Evolutionary conservation across 140 eudicot genomes (phyloP).

Genomic region (Flaveria floridana): DNA sequence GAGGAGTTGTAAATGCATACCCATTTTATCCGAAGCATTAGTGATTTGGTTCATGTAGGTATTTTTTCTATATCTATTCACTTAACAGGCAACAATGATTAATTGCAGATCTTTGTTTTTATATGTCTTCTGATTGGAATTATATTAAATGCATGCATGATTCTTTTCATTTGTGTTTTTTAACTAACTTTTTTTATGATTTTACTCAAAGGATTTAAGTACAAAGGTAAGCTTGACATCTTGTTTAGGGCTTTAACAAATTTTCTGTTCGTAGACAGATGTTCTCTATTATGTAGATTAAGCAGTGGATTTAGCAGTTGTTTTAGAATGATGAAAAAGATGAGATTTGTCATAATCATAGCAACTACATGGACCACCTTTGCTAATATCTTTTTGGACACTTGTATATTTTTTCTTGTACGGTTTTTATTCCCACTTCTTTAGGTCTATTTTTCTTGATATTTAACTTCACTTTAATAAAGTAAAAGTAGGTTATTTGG

Average conservation of each 20-base stretch:
- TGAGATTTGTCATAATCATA: background rate
- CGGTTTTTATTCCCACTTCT: background rate
- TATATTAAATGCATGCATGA: background rate
- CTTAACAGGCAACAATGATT: background rate
- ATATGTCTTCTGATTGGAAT: background rate
- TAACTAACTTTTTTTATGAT: background rate
- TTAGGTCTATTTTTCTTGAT: background rate
- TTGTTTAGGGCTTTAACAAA: background rate
- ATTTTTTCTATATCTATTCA: background rate
- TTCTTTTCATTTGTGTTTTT: background rate
- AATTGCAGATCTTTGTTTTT: background rate
- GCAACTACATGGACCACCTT: background rate
- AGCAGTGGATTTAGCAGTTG: background rate
- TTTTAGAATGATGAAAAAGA: background rate
- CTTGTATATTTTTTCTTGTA: no score
- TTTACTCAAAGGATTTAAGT: background rate
- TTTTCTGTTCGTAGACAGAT: background rate
- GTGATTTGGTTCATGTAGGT: conserved; percentile 2
- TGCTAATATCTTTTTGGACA: background rate
- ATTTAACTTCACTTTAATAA: background rate
- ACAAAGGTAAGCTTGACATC: background rate
- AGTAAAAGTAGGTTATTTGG: background rate
- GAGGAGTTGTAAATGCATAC: background rate
- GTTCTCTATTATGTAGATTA: background rate
- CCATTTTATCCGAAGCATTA: background rate